Base-by-base conservation (phyloP, 441 rosid species). In the Euphorbia corollata region DNA sequence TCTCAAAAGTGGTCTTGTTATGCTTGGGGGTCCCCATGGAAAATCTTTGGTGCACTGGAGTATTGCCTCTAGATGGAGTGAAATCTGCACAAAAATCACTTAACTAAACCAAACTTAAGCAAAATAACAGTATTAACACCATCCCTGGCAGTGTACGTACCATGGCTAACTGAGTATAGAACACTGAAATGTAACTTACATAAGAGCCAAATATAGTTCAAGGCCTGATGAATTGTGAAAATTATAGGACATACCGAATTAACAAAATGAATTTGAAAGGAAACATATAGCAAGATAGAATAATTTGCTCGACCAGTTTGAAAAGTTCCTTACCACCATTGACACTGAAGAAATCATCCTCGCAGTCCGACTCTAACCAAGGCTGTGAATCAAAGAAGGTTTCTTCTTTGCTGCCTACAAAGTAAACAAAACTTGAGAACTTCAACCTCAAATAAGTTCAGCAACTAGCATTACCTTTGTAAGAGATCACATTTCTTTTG, bases 341-440 rank as follows among this genome's bases (percentile, higher is more conserved):
- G 60, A 94, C 98, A 69, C 99, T 94, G 72, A 73, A 81, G 78
- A 89, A 91, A 77, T 89, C 98, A 67, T 89, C 94, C 23, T 91
- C 98, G 16, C 89, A 86, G 62, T 91, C 96, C 0, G 96, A 89
- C 22, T 89, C 94, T 47, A 91, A 63, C 84, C 85, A 90, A 12
- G 83, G 73, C 73, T 69, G 86, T 4, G 98, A 82, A 78, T 92
- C 99, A 57, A 88, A 91, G 85, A 94, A 94, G n/a, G 75, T 57
- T 63, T 94, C 99, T 54, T 91, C 96, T 83, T 82, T 89, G 69
- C 92, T 89, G 63, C 96, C 99, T 94, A 85, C 80, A 70, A 36
- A 54, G 27, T 47, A 55, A 60, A 43, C 71, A 69, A 67, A 63
- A 20, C 0, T 23, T 9, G 36, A 6, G 59, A 38, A 23, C 50